Evolutionary conservation across 169 alveolate species (phyloP), one percentile per base, ranked within the genome.

Genomic region (Plasmodium ovale): DNA sequence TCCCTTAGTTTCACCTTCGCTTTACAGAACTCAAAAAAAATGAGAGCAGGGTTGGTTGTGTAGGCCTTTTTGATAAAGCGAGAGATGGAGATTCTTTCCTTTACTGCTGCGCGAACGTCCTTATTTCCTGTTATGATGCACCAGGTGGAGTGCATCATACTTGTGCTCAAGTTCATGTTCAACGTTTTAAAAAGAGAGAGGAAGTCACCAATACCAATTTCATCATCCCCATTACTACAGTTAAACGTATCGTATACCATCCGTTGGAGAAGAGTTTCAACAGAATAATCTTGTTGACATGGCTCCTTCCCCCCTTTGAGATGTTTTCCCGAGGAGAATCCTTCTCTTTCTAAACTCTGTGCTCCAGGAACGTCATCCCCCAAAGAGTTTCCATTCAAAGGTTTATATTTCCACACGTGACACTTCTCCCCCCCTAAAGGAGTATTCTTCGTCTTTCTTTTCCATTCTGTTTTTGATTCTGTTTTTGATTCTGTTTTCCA

Each of bases 11-110:
- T 60, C 47, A 74, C 67, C 37, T 54, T 74, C 3, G 74, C 35
- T 65, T 74, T 74, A 23, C 88, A 74, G 21, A 44, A 67, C 31
- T 74, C 88, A 42, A 42, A 74, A 62, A 74, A 74, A 39, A 74
- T 65, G 4, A 74, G 27, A 0, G 88, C 59, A 19, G 88, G 88
- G 16, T 74, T 74, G 16, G 88, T 74, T 6, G 88, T 39, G 14
- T 74, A 54, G 10, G 88, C 88, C 23, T 74, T 74, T 65, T 74
- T 74, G 29, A 74, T 51, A 37, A 74, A 74, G 0, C 54, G 27
- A 14, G 65, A 14, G 6, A 74, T 2, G 0, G 88, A 19, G 0
- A 74, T 60, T 12, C n/a, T 74, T 60, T 74, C 62, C 19, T 59
- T 49, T 37, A 74, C 23, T 3, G 88, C 88, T 12, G 0, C 42